A percentile compares a stretch with the other conserved stretches of the same genome.
These are phyloP conservation scores for Ajuga chamaepitys DNA, from an alignment of 257 asterid species.

Conservation along the genomic window DNA sequence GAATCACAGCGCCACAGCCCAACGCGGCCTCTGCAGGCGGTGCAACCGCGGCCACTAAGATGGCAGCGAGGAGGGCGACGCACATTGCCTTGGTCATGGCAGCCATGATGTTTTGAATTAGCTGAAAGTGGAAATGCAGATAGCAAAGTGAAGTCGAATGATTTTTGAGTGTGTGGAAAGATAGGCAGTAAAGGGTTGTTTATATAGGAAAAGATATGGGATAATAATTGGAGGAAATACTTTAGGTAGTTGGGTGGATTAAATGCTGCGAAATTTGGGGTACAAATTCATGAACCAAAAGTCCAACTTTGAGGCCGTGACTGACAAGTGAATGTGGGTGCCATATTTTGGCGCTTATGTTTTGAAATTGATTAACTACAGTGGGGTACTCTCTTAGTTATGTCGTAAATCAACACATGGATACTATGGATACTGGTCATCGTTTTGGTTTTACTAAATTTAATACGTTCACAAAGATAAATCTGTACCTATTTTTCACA, in stretches of 20 bases:
- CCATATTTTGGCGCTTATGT: no score
- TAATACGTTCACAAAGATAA: no score
- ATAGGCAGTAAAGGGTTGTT: neutral
- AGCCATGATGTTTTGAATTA: constrained; percentile 14
- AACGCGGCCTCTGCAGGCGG: constrained; percentile 26
- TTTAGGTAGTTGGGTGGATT: constrained; percentile 18
- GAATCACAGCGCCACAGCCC: constrained; percentile 21
- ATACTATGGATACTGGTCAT: no score
- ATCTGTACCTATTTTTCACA: no score
- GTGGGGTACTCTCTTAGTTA: no score
- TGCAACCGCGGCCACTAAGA: constrained; percentile 15
- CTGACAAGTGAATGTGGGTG: neutral
- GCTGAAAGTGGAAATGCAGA: neutral
- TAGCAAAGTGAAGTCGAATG: neutral
- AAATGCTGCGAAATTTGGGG: neutral
- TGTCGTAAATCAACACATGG: no score
- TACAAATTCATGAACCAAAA: neutral
- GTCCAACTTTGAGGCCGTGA: constrained; percentile 1
- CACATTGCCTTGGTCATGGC: constrained; percentile 17
- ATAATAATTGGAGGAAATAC: neutral
- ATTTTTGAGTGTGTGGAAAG: neutral
- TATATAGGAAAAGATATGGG: constrained; percentile 7
- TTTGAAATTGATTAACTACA: no score
- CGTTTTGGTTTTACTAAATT: no score
- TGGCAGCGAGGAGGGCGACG: constrained; percentile 16